Conservation (phyloP, 176 grass and related monocot genomes). For the Aegilops tauschii region DNA sequence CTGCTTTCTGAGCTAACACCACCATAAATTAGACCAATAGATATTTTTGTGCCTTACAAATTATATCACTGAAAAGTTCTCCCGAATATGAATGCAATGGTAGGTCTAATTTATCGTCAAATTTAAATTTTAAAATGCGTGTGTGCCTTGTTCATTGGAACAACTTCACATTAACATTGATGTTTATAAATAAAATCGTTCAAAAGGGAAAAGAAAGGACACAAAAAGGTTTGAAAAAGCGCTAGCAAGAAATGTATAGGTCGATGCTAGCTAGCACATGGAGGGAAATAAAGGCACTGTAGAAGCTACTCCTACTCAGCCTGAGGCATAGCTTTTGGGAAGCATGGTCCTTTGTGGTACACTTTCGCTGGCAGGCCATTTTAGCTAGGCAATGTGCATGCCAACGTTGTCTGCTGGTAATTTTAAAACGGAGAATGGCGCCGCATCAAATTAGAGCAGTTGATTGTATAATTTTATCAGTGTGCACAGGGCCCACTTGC, state of each 20-base stretch:
- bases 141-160: no score
- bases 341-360: constrained; percentile 28
- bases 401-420: not conserved
- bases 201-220: not conserved
- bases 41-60: no score
- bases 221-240: not conserved
- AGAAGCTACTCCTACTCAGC: constrained; percentile 32
- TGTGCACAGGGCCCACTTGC: not conserved
- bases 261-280: not conserved
- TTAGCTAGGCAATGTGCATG: constrained; percentile 9
- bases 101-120: no score
- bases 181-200: no score
- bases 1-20: no score
- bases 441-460: not conserved
- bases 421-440: not conserved
- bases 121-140: no score
- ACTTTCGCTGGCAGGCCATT: constrained; percentile 14
- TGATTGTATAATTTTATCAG: not conserved
- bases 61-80: no score
- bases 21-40: no score
- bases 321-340: constrained; percentile 30
- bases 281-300: constrained; percentile 24
- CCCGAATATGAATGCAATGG: no score
- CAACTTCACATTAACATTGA: no score
- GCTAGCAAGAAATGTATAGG: not conserved